These are phyloP conservation scores for Podospora comata DNA, from an alignment of 495 filamentous ascomycete genomes.

Conservation along the genomic window DNA sequence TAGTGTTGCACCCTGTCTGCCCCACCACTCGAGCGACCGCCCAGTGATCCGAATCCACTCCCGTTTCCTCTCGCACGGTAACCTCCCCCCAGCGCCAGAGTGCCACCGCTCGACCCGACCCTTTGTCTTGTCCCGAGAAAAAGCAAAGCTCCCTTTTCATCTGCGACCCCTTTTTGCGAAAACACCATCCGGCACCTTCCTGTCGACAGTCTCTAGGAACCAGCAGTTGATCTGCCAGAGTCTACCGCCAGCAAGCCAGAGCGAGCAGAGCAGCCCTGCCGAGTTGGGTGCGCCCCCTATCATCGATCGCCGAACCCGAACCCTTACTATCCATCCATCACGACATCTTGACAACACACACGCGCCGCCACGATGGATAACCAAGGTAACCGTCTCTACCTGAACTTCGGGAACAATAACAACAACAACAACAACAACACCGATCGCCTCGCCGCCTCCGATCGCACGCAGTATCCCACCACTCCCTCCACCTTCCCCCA, in stretches of 20 bases:
- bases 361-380: conserved; percentile 43
- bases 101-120: conserved; percentile 12
- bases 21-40: not conserved
- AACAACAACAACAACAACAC: conserved; percentile 67
- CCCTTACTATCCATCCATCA: not conserved
- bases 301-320: not conserved
- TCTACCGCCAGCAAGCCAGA: conserved; percentile 1
- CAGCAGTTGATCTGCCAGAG: conserved; percentile 6
- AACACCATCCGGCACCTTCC: conserved; percentile 12
- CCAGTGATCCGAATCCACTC: conserved; percentile 3
- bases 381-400: conserved; percentile 61
- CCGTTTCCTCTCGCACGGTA: not conserved
- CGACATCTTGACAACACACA: conserved; percentile 10
- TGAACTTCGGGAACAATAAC: conserved; percentile 70
- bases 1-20: not conserved
- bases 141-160: conserved; percentile 20
- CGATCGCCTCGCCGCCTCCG: conserved; percentile 61
- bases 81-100: conserved; percentile 9
- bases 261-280: not conserved
- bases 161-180: conserved; percentile 18
- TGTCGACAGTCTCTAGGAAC: conserved; percentile 9
- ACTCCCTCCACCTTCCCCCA: conserved; percentile 96
- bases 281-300: not conserved
- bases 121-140: conserved; percentile 20
- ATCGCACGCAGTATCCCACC: conserved; percentile 80